phyloP scores from a whole-genome alignment of 2,329 filamentous ascomycete genomes.

The Chaetomium olivaceum region DNA sequence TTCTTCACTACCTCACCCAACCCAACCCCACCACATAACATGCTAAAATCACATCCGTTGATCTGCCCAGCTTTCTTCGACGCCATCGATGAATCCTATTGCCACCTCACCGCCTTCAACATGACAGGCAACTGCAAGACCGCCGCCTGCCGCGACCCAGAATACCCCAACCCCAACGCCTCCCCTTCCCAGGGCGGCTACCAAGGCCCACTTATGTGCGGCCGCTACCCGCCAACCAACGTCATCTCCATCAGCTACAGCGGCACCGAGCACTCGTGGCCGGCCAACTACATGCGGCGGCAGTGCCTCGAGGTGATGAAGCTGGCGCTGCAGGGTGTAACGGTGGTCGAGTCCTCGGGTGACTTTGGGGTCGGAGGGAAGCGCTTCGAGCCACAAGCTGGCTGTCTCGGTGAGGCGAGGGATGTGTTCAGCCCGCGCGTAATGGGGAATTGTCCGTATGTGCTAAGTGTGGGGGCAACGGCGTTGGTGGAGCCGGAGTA shows the following conservation, averaged over 20 bases:
- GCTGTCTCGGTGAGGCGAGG: conserved; percentile 23
- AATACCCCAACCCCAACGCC: conserved; percentile 29
- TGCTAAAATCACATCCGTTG: background rate
- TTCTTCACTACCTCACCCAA: background rate
- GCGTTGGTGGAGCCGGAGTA: conserved; percentile 24
- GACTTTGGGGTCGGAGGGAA: conserved; percentile 48
- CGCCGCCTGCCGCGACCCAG: conserved; percentile 25
- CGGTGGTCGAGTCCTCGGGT: conserved; percentile 50
- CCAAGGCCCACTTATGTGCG: conserved; percentile 44
- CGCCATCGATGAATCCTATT: conserved; percentile 31
- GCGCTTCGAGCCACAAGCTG: conserved; percentile 42
- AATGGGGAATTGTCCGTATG: conserved; percentile 51
- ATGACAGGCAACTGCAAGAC: conserved; percentile 24
- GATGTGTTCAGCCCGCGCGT: conserved; percentile 51
- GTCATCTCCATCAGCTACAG: conserved; percentile 60
- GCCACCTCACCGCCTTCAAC: conserved; percentile 27
- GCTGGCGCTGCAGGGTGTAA: conserved; percentile 52
- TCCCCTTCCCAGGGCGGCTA: conserved; percentile 43
- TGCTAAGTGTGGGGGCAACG: conserved; percentile 30
- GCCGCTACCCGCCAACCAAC: conserved; percentile 51
- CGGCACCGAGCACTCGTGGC: conserved; percentile 54
- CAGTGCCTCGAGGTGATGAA: conserved; percentile 56
- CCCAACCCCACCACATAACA: background rate
- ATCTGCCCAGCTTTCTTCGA: conserved; percentile 26
- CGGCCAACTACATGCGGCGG: conserved; percentile 54